Conservation (phyloP, 1,284 basidiomycete genomes). For the Trametes sp. region DNA sequence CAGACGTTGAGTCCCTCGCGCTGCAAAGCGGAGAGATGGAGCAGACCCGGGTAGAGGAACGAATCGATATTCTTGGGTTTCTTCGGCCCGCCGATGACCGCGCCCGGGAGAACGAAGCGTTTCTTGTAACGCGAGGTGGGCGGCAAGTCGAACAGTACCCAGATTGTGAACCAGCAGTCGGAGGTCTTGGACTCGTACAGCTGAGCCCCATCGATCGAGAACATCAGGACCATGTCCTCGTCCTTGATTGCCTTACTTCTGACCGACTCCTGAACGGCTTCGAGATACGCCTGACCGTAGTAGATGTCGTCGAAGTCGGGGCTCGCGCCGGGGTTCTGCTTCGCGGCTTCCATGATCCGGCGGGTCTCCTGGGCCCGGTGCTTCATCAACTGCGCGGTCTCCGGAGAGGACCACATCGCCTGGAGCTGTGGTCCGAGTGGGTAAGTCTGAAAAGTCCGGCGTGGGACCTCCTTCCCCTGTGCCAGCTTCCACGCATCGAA, state of each 20-base stretch:
- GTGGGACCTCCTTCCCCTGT: conserved; percentile 1
- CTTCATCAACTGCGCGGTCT: conserved; percentile 26
- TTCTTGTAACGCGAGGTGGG: conserved; percentile 39
- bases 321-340: neutral
- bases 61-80: conserved; percentile 39
- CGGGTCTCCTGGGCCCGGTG: conserved; percentile 24
- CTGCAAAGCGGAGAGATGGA: conserved; percentile 35
- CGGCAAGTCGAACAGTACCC: conserved; percentile 35
- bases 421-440: conserved; percentile 39
- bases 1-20: conserved; percentile 32
- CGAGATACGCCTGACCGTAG: conserved; percentile 33
- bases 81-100: conserved; percentile 38
- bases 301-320: conserved; percentile 19
- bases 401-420: conserved; percentile 23
- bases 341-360: neutral
- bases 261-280: conserved; percentile 20
- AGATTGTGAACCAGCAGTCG: conserved; percentile 42
- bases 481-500: conserved; percentile 13
- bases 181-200: conserved; percentile 38
- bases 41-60: conserved; percentile 34
- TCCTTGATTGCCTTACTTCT: conserved; percentile 12
- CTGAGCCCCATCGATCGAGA: conserved; percentile 44
- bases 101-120: conserved; percentile 33
- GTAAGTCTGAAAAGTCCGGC: conserved; percentile 29
- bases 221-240: conserved; percentile 35